Evolutionary conservation across 768 basidiomycete genomes (phyloP), one percentile per base, ranked within the genome.

Genomic region (Amanita polypyramis): DNA sequence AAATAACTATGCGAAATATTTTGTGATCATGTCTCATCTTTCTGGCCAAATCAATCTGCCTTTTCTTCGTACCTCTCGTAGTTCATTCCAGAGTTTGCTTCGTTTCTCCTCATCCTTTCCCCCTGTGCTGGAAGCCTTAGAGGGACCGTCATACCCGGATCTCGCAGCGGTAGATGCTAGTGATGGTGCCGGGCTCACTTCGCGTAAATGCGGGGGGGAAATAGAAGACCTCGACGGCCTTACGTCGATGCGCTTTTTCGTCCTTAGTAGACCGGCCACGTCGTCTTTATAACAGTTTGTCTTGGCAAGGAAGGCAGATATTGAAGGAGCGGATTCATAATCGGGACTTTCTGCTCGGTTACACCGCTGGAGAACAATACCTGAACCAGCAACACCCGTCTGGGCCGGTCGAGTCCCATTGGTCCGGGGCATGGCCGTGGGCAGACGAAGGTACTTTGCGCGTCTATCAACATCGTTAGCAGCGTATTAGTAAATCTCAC

Each of bases 371-470:
- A 12, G 23, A 39, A 30, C 11, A 27, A 21, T 29, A 2, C 10
- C n/a, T 17, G 25, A 42, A 14, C 20, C 20, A 5, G 20, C 25
- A 12, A 7, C 25, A 8, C n/a, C 25, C 19, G 9, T 4, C 8
- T 19, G 12, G 14, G 14, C 11, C n/a, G 30, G 5, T 5, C 30
- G 43, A 11, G 21, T 17, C 6, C 20, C 32, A 15, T 17, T 42
- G 20, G 12, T 34, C 10, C 75, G 70, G 10, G 74, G 70, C 35
- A 72, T 63, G 36, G 74, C 64, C 17, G 78, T 69, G 1, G 87
- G 85, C 32, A 91, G 70, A 50, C 83, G 81, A 52, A 91, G 74
- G 64, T 87, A 85, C 56, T 87, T 76, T 34, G 89, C 88, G 20
- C 88, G 87, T 50, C 88, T 91, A 47, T 15, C 50, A 27, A 50